Evolutionary conservation across 2,329 filamentous ascomycete species (phyloP).

Genomic region (Scedosporium aurantiacum): DNA sequence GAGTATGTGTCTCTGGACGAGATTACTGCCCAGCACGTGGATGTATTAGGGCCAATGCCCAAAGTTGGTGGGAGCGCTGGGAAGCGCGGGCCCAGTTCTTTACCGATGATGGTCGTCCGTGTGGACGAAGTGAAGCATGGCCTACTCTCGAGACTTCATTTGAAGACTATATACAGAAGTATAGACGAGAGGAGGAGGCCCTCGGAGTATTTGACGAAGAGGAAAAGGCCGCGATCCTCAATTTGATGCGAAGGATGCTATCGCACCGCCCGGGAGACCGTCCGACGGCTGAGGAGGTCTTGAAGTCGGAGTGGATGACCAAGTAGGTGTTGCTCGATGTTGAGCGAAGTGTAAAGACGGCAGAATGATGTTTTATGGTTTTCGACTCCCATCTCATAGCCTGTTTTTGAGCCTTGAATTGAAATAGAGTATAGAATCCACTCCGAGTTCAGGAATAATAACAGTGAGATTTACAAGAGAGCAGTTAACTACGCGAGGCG

Average conservation of each 20-base stretch:
- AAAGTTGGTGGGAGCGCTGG: conserved; percentile 9
- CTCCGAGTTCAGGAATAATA: too few relatives aligned
- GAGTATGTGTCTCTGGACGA: conserved; percentile 11
- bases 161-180: conserved; percentile 15
- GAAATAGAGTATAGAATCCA: too few relatives aligned
- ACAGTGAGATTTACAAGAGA: too few relatives aligned
- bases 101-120: neutral
- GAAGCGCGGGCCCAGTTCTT: conserved; percentile 4
- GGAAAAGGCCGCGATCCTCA: conserved; percentile 14
- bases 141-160: conserved; percentile 17
- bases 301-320: conserved; percentile 22
- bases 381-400: too few relatives aligned
- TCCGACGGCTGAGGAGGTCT: conserved; percentile 17
- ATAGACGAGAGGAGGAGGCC: conserved; percentile 11
- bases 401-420: too few relatives aligned
- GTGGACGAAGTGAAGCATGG: conserved; percentile 10
- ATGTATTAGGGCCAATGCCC: conserved; percentile 12
- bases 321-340: conserved; percentile 18
- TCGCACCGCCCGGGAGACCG: conserved; percentile 17
- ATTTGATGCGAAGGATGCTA: conserved; percentile 21
- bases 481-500: too few relatives aligned
- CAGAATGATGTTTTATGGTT: too few relatives aligned
- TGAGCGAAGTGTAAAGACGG: conserved; percentile 8
- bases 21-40: conserved; percentile 14
- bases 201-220: conserved; percentile 12